Evolutionary conservation across 495 filamentous ascomycete species (phyloP).

Genomic region (Tuber melanosporum): DNA sequence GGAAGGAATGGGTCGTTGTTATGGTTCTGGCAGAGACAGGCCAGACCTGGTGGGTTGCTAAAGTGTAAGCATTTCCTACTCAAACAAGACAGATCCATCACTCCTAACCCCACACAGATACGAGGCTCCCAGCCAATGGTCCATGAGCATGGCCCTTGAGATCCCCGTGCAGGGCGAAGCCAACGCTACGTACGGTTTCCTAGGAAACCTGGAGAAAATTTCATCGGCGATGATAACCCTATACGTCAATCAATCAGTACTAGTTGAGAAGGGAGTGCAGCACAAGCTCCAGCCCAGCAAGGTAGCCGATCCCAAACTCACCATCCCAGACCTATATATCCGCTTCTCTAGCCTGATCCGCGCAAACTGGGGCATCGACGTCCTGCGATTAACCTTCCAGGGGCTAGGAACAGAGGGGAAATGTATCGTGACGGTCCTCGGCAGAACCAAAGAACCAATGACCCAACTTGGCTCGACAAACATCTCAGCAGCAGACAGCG

Average conservation of each 20-base stretch:
- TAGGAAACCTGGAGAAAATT: slow-evolving; percentile 43
- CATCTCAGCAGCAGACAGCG: slow-evolving; percentile 45
- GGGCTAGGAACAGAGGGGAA: slow-evolving; percentile 41
- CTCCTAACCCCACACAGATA: slow-evolving; percentile 18
- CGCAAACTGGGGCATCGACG: slow-evolving; percentile 51
- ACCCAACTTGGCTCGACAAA: slow-evolving; percentile 29
- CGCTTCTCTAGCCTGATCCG: slow-evolving; percentile 35
- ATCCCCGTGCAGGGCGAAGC: slow-evolving; percentile 25
- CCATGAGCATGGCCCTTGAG: slow-evolving; percentile 24
- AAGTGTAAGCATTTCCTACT: slow-evolving; percentile 48
- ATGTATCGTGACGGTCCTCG: slow-evolving; percentile 29
- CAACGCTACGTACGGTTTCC: slow-evolving; percentile 37
- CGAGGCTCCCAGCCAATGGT: slow-evolving; percentile 38
- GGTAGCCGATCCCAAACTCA: slow-evolving; percentile 24
- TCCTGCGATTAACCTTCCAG: slow-evolving; percentile 51
- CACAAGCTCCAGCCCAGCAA: slow-evolving; percentile 38
- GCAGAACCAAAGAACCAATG: slow-evolving; percentile 28
- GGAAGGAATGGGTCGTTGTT: slow-evolving; percentile 60
- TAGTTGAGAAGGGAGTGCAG: slow-evolving; percentile 33
- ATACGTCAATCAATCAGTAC: slow-evolving; percentile 39
- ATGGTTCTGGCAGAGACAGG: slow-evolving; percentile 64
- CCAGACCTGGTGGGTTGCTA: slow-evolving; percentile 69
- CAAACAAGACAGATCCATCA: slow-evolving; percentile 7
- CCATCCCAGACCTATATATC: slow-evolving; percentile 40
- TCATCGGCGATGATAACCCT: slow-evolving; percentile 45